Evolutionary conservation across 331 rosid genomes (phyloP), one percentile per base, ranked within the genome.

Genomic region (Prunus yedoensis): DNA sequence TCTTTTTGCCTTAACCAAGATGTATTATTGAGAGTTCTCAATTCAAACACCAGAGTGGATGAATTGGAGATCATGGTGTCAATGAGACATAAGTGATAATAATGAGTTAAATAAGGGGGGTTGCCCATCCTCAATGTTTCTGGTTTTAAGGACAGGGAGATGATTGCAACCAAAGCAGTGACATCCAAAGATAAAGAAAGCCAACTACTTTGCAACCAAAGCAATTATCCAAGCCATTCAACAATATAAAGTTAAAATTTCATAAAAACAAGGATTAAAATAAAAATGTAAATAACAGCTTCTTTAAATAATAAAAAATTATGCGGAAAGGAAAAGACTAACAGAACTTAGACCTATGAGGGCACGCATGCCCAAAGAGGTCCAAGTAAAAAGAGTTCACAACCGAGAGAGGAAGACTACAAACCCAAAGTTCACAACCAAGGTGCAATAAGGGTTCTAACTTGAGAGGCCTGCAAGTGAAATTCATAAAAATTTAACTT

Each of bases 121-220:
- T 9, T 17, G 7, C 7, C 49, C 68, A 60, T 58, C 52, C 28
- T 60, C 28, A 7, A 28, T 71, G 74, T 71, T 52, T 50, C 68
- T 68, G 30, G 65, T 41, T 30, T 64, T 0, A 56, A 54, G 35
- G 82, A 72, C 73, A 52, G 15, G 68, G 20, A 71, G 43, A 27
- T 64, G 56, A 71, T 28, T 10, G 38, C 52, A 71, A 54, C 73
- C 28, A 54, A 13, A 49, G n/a, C 30, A 12, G 62, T 61, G 51
- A 32, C 38, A 30, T 51, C 41, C 27, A 10, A 14, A 35, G 8
- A 30, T 64, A 64, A 32, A 62, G 38, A 74, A 63, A 50, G 53
- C 71, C 43, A 35, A 64, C 71, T 11, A 52, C 52, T 64, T 10
- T 7, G 71, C 59, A 49, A 28, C 50, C 70, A 61, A 61, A 74